Evolutionary conservation across 1,284 basidiomycete species (phyloP), one percentile per base, ranked within the genome.

Genomic region (Schizophyllum amplum): DNA sequence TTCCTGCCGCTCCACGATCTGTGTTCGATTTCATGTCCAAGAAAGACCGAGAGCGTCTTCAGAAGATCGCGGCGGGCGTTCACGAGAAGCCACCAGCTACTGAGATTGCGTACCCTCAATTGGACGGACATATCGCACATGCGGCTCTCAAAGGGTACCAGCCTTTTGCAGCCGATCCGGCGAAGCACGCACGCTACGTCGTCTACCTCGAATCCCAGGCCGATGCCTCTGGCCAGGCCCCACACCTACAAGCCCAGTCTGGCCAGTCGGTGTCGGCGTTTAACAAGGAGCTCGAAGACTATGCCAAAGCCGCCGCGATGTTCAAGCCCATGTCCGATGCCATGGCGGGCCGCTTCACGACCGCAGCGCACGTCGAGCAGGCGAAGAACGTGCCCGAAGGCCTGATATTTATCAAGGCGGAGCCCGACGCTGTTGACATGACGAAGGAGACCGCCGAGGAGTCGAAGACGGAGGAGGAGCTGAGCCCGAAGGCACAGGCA

Each of bases 21-120:
- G 83, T 99, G 2, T 95, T 95, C 66, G 94, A 98, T 52, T 98
- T 88, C 69, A 85, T 98, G 67, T 94, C 94, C 0, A 83, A 88
- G 61, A 95, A 94, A 68, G 92, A 95, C 63, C 81, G 83, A 54
- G 93, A 96, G 59, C 85, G 94, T 2, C 78, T 98, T 2, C 84
- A 90, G 59, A 79, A 80, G 9, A 78, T 89, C 24, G 74, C 84
- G 13, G 69, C 75, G 24, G 62, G 60, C 21, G 57, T 27, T 24
- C 23, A 57, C 7, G 11, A 20, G 13, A 55, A 62, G 25, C 59
- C 66, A 13, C 57, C 66, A 15, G 61, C 68, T 13, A 21, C 48
- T 5, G 61, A 67, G 1, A 72, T 86, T 6, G 71, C 71, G 20
- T 79, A 92, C 23, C 86, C 92, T 33, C 69, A 71, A 58, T 76